Evolutionary conservation across 352 stramenopile species (phyloP).

Genomic region (Nothophytophthora sp.): DNA sequence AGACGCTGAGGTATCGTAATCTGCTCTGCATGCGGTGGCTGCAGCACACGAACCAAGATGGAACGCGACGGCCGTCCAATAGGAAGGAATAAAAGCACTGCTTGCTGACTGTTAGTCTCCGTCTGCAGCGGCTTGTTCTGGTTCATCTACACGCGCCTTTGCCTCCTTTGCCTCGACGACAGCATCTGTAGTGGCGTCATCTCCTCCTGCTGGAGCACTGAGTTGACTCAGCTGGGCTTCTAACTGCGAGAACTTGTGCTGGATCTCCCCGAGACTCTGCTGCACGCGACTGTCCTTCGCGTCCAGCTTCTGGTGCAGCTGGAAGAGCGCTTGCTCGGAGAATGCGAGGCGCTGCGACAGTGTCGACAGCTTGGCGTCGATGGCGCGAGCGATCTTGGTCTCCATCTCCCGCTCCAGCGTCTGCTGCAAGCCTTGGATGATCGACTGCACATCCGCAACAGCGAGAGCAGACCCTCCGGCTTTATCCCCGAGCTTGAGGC

Average conservation of each 20-base stretch:
- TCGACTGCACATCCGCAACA: slow-evolving; percentile 26
- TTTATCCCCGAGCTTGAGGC: slow-evolving; percentile 7
- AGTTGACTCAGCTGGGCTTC: slow-evolving; percentile 38
- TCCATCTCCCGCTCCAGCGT: slow-evolving; percentile 68
- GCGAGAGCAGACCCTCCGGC: too few relatives aligned
- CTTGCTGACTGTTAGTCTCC: slow-evolving; percentile 27
- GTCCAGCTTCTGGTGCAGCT: slow-evolving; percentile 61
- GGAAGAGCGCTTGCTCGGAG: slow-evolving; percentile 65
- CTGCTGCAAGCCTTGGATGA: slow-evolving; percentile 61
- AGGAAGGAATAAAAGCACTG: slow-evolving; percentile 44
- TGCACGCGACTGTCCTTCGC: slow-evolving; percentile 37
- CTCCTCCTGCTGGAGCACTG: slow-evolving; percentile 2
- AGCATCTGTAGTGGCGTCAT: slow-evolving; percentile 2
- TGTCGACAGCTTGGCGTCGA: slow-evolving; percentile 60
- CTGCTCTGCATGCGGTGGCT: slow-evolving; percentile 66
- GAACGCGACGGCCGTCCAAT: slow-evolving; percentile 20
- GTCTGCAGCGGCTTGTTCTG: neutral
- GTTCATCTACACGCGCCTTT: slow-evolving; percentile 3
- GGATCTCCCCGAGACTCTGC: slow-evolving; percentile 35
- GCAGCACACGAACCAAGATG: slow-evolving; percentile 27
- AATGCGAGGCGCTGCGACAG: slow-evolving; percentile 59
- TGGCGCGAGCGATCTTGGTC: slow-evolving; percentile 52
- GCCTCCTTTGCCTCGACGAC: neutral
- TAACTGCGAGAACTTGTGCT: slow-evolving; percentile 45
- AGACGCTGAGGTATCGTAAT: slow-evolving; percentile 53